Evolutionary conservation across 1,284 basidiomycete genomes (phyloP), one percentile per base, ranked within the genome.

Genomic region (Lentinus polychrous): DNA sequence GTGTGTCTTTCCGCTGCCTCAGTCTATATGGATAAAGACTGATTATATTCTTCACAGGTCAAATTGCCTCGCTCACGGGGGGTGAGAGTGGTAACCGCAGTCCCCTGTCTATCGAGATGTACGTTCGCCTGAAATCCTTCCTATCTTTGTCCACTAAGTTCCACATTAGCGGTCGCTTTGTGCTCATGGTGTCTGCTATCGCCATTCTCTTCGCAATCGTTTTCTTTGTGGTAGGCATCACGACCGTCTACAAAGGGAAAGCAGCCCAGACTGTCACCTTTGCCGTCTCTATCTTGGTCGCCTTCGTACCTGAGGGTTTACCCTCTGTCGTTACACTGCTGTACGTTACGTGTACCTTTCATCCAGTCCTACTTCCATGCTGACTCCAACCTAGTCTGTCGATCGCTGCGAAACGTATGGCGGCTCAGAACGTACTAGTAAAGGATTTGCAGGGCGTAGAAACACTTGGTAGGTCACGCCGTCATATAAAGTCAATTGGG

Each of bases 371-470:
- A 33, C 17, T 20, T 20, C 18, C 14, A 20, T 31, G 2, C n/a
- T 18, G 12, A 12, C 17, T 18, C 24, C 33, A 20, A 11, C 18
- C 2, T 39, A 69, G 68, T 17, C 62, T 87, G 3, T 83, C 83
- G 2, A 82, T 86, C 43, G 82, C 83, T 1, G 84, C 84, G 2
- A 82, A 83, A 62, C 70, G 82, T 39, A 86, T 86, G 83, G 81
- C 81, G 1, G 74, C 74, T 18, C 78, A 82, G 60, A 83, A 85
- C 52, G 83, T 88, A 1, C 69, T 85, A 14, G 81, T 84, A 6
- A 84, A 84, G 55, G 79, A 83, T 57, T 60, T 84, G 11, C 81
- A 83, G 63, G 76, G 81, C 49, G 81, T 86, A 10, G 84, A 88
- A 62, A 88, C 84, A 1, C 72, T 88, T 22, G 75, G 75, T 57